Evolutionary conservation across 805 yeast species (phyloP).

Genomic region (Metschnikowia gelsemii): DNA sequence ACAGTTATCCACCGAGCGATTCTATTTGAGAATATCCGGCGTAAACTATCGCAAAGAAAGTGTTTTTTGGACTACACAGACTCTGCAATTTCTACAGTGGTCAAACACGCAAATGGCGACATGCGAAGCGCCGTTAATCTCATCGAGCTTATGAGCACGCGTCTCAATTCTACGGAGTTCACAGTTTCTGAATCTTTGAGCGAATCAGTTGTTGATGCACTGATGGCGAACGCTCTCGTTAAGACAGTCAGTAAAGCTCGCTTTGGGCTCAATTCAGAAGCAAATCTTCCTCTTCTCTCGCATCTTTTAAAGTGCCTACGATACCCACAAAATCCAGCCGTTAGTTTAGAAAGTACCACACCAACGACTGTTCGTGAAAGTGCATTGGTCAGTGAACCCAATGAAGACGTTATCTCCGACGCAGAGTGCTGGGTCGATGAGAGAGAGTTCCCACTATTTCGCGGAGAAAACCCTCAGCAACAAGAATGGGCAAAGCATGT

Average conservation of each 20-base stretch:
- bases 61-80: constrained; percentile 19
- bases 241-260: constrained; percentile 13
- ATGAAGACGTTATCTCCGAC: not conserved
- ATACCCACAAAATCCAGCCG: constrained; percentile 1
- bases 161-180: constrained; percentile 7
- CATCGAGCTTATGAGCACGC: constrained; percentile 31
- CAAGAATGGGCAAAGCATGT: constrained; percentile 26
- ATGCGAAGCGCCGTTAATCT: constrained; percentile 34
- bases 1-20: constrained; percentile 59
- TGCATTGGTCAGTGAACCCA: not conserved
- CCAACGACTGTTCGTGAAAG: too few species aligned
- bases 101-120: constrained; percentile 29
- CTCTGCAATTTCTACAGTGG: constrained; percentile 19
- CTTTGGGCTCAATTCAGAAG: constrained; percentile 21
- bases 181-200: not conserved
- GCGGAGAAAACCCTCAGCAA: not conserved
- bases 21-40: constrained; percentile 33
- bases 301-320: constrained; percentile 18
- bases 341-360: too few species aligned
- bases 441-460: not conserved
- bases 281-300: constrained; percentile 19
- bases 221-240: constrained; percentile 3
- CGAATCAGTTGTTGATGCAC: not conserved
- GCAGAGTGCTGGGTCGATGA: constrained; percentile 11
- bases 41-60: constrained; percentile 16